Evolutionary conservation across 164 flowering plant genomes (phyloP).

Genomic region (Piper betle): DNA sequence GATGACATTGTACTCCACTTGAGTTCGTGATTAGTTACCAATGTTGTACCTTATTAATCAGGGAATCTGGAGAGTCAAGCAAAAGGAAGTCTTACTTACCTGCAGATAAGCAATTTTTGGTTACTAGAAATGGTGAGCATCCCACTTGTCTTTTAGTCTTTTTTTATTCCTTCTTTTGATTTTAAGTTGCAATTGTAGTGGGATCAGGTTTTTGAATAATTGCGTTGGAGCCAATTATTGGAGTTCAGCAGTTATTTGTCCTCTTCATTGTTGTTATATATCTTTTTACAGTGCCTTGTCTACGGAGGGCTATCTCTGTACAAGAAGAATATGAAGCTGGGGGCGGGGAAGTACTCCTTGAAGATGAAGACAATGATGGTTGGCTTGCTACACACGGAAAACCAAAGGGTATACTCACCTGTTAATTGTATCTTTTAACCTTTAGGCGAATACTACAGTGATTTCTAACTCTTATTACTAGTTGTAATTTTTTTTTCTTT

Average conservation of each 20-base stretch:
- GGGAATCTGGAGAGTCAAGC: constrained; percentile 98
- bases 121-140: constrained; percentile 82
- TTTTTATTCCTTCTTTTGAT: too few species aligned
- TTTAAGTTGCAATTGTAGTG: background rate
- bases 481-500: background rate
- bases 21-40: background rate
- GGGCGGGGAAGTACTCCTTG: constrained; percentile 87
- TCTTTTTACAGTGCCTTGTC: constrained; percentile 61
- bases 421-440: background rate
- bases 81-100: constrained; percentile 89
- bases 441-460: background rate
- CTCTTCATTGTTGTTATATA: constrained; percentile 4
- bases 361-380: constrained; percentile 89
- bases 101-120: constrained; percentile 67
- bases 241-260: constrained; percentile 56
- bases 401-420: constrained; percentile 52
- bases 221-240: background rate
- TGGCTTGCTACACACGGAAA: constrained; percentile 98
- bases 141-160: background rate
- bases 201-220: background rate
- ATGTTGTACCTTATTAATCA: constrained; percentile 7
- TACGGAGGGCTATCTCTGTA: constrained; percentile 78
- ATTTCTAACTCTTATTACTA: background rate
- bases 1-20: background rate
- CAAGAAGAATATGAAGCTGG: constrained; percentile 97